Conservation (phyloP, 2,329 filamentous ascomycete species). For the Colletotrichum theobromicola region DNA sequence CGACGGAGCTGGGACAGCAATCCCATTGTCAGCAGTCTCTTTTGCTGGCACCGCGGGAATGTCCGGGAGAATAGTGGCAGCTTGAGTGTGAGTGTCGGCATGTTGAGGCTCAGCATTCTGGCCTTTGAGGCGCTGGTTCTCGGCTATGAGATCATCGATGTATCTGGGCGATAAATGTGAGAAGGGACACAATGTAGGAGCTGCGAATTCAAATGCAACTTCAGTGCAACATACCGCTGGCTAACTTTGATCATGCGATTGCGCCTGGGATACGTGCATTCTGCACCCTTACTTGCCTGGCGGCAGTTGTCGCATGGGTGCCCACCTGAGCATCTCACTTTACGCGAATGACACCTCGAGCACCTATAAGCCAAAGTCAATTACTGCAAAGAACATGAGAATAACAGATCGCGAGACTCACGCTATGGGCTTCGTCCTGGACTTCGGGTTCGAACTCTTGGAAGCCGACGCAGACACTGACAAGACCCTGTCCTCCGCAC, state of each 20-base stretch:
- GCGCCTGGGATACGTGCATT: conserved; percentile 37
- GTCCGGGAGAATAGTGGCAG: neutral
- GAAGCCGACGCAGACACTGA: neutral
- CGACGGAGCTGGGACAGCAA: conserved; percentile 16
- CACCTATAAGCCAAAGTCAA: conserved; percentile 26
- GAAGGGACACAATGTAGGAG: neutral
- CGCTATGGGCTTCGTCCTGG: conserved; percentile 22
- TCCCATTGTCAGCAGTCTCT: conserved; percentile 1
- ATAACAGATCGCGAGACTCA: neutral
- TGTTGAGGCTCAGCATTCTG: neutral
- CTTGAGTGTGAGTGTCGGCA: neutral
- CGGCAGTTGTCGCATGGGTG: conserved; percentile 37
- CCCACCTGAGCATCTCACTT: conserved; percentile 38
- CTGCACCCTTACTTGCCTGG: conserved; percentile 31
- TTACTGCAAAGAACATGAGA: neutral
- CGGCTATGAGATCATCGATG: conserved; percentile 37
- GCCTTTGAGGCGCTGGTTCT: conserved; percentile 34
- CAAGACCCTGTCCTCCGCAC: neutral
- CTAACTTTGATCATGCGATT: conserved; percentile 36
- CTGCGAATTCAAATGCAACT: conserved; percentile 28
- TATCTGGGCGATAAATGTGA: conserved; percentile 25
- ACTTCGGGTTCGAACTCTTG: neutral
- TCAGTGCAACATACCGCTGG: conserved; percentile 27
- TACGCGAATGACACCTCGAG: conserved; percentile 36
- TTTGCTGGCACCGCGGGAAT: neutral